Conservation (phyloP, 2,329 filamentous ascomycete species). For the Microcera coccophila region DNA sequence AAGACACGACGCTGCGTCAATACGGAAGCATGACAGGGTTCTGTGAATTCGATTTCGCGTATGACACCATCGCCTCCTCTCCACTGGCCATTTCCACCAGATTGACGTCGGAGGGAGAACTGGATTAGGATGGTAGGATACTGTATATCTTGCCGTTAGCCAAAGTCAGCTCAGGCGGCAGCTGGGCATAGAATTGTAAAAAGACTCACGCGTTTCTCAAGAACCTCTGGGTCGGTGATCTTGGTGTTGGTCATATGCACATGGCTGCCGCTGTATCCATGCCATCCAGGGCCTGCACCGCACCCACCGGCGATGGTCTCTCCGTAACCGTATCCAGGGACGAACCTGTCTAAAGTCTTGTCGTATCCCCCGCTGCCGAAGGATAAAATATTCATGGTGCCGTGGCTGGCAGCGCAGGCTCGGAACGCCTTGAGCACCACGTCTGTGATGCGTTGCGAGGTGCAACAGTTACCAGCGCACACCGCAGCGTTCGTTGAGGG, state of each 20-base stretch:
- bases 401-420: conserved; percentile 69
- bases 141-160: background rate
- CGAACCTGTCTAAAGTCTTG: conserved; percentile 18
- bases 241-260: conserved; percentile 35
- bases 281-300: conserved; percentile 29
- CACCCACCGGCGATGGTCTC: conserved; percentile 29
- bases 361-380: conserved; percentile 26
- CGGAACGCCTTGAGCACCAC: conserved; percentile 71
- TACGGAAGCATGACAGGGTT: conserved; percentile 31
- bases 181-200: too few species aligned
- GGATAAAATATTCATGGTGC: conserved; percentile 35
- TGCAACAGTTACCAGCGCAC: conserved; percentile 29
- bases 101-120: conserved; percentile 25
- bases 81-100: conserved; percentile 27
- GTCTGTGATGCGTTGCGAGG: conserved; percentile 43
- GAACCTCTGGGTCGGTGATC: conserved; percentile 33
- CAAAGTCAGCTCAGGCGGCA: background rate
- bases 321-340: conserved; percentile 25
- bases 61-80: conserved; percentile 31
- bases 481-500: conserved; percentile 27
- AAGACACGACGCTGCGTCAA: conserved; percentile 34
- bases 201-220: conserved; percentile 27
- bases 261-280: conserved; percentile 29
- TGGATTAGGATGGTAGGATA: conserved; percentile 29
- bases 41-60: conserved; percentile 32